Percentiles rank a stretch among this genome's conserved stretches.
Conservation (phyloP, 805 yeast genomes). For the Ogataea pilisensis region DNA sequence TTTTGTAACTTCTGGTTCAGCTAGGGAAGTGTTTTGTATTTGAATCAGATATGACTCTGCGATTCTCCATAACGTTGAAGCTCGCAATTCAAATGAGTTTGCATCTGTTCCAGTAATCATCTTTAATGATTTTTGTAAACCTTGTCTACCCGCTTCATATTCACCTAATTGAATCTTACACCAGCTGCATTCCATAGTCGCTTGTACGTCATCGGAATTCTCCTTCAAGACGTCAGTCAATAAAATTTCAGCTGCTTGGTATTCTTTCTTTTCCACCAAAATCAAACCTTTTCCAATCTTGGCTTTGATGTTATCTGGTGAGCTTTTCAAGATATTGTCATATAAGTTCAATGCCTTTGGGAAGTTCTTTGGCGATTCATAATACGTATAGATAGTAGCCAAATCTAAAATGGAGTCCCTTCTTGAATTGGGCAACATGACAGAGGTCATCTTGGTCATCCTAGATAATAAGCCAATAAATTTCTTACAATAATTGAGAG, state of each 20-base stretch:
- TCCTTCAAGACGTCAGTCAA: constrained; percentile 47
- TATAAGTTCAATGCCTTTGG: constrained; percentile 69
- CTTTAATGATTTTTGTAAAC: constrained; percentile 42
- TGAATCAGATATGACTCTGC: constrained; percentile 58
- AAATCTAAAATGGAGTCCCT: constrained; percentile 58
- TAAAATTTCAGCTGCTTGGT: constrained; percentile 48
- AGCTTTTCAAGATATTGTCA: constrained; percentile 48
- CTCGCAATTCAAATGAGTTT: constrained; percentile 50
- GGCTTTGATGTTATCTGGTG: constrained; percentile 47
- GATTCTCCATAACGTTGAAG: constrained; percentile 65
- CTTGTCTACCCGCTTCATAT: constrained; percentile 46
- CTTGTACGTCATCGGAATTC: constrained; percentile 52
- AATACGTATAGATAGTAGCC: constrained; percentile 75
- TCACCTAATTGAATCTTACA: constrained; percentile 56
- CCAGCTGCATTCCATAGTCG: constrained; percentile 74
- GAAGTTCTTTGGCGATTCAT: constrained; percentile 88
- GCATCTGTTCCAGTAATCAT: constrained; percentile 46
- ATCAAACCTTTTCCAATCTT: constrained; percentile 80
- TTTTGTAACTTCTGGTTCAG: constrained; percentile 20
- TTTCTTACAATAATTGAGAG: constrained; percentile 53
- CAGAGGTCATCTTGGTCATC: constrained; percentile 42
- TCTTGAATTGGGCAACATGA: constrained; percentile 46
- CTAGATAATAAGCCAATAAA: constrained; percentile 56
- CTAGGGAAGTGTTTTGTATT: constrained; percentile 12
- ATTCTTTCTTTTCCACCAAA: constrained; percentile 58